phyloP scores from a whole-genome alignment of 2,329 filamentous ascomycete genomes.

The Esteya vermicola region DNA sequence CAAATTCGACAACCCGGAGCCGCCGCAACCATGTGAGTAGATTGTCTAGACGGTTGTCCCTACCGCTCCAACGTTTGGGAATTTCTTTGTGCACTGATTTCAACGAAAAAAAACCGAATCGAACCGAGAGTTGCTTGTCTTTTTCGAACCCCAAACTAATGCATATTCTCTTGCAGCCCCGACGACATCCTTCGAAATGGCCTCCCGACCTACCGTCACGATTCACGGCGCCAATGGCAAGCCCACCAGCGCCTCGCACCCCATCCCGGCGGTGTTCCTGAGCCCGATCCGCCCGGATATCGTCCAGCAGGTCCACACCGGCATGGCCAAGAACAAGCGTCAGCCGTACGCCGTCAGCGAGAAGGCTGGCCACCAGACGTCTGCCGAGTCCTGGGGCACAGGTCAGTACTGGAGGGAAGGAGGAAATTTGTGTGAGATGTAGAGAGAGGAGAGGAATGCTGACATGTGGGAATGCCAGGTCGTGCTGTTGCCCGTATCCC shows the following conservation, averaged over 20 bases:
- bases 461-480: constrained; percentile 51
- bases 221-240: constrained; percentile 94
- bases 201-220: constrained; percentile 93
- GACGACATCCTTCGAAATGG: constrained; percentile 44
- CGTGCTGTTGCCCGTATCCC: constrained; percentile 99
- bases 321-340: constrained; percentile 99
- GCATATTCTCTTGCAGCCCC: too few species aligned
- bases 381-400: constrained; percentile 99
- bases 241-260: constrained; percentile 75
- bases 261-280: constrained; percentile 93
- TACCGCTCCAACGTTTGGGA: too few species aligned
- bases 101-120: too few species aligned
- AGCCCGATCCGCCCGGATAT: constrained; percentile 97
- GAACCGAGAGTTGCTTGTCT: too few species aligned
- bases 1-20: neutral
- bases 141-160: too few species aligned
- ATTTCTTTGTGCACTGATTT: too few species aligned
- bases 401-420: too few species aligned
- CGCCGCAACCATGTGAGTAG: neutral
- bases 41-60: too few species aligned
- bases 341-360: constrained; percentile 99
- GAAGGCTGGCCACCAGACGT: constrained; percentile 99
- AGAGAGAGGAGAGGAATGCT: neutral
- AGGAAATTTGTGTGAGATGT: constrained; percentile 40
- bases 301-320: constrained; percentile 97